Percentiles rank a stretch among this genome's conserved stretches.
phyloP scores from a whole-genome alignment of 1,139 yeast species.

The Hansenula sp. region DNA sequence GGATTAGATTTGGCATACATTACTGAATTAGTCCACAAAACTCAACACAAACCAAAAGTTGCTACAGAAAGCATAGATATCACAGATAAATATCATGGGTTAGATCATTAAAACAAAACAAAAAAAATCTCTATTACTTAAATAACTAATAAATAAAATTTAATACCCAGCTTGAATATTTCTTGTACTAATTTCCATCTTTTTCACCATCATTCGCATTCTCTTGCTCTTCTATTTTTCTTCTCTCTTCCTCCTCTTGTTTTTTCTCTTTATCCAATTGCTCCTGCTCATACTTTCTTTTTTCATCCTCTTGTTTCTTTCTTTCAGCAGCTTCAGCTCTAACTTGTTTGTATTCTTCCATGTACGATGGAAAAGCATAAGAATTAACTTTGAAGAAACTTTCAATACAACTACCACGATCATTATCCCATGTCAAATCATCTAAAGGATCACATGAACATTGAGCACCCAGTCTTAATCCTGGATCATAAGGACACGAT shows the following conservation, averaged over 20 bases:
- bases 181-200: background rate
- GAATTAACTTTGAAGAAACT: conserved; percentile 26
- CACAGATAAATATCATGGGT: conserved; percentile 4
- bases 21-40: conserved; percentile 42
- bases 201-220: background rate
- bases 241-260: conserved; percentile 4
- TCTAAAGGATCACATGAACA: conserved; percentile 49
- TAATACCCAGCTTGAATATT: background rate
- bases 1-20: conserved; percentile 49
- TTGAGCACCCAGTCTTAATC: conserved; percentile 36
- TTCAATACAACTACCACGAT: conserved; percentile 25
- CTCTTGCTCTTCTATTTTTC: background rate
- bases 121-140: background rate
- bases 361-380: conserved; percentile 21
- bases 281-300: conserved; percentile 1
- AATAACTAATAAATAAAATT: background rate
- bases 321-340: conserved; percentile 4
- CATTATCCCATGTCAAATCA: conserved; percentile 27
- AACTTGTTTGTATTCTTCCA: background rate
- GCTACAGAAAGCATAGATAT: background rate
- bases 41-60: conserved; percentile 33
- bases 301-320: conserved; percentile 4
- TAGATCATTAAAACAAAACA: background rate
- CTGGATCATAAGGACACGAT: conserved; percentile 51
- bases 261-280: background rate